Base-by-base conservation (phyloP, 2,329 filamentous ascomycete species). In the Pyrenophora graminea region DNA sequence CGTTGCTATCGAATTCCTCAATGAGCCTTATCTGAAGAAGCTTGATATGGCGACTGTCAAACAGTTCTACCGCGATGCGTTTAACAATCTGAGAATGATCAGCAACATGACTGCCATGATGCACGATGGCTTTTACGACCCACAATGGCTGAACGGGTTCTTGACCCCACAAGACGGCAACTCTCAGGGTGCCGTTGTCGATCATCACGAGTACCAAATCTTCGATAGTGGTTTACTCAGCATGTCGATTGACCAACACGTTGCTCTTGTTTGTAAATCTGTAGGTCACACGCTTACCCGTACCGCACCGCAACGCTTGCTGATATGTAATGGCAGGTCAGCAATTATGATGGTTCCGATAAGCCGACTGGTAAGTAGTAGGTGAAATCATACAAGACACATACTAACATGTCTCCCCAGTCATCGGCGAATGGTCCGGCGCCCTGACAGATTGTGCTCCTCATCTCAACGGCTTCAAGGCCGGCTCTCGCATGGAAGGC, bases 141-240 rank as follows among this genome's bases (percentile, higher is more conserved):
- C 82, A 1, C 75, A 68, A 23, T 79, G 75, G 38, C 86, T 84
- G 78, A 87, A 88, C 62, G 80, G 79, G 3, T 83, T 84, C 66
- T 74, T 86, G 59, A 80, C 76, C 4, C 73, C 74, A 1, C 72
- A 72, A 1, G 78, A 81, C 61, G 73, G 79, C 58, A 72, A 76
- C 49, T 73, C 78, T 1, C 73, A 79, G 40, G 77, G 80, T 39
- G 80, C 86, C 27, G 79, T 84, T 48, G 72, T 89, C 56, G 86
- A 89, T 64, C 84, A 85, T 48, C 86, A 89, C 62, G 83, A 88
- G 68, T 89, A 88, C 68, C 82, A 88, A 64, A 78, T 85, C 50
- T 88, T 88, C 69, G 79, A 76, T 44, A 68, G 78, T 8, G 74
- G 72, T 1, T 69, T 81, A 13, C 72, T 85, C 15, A 74, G 75